Conservation (phyloP, 2,329 filamentous ascomycete genomes). For the Aspergillus hiratsukae region DNA sequence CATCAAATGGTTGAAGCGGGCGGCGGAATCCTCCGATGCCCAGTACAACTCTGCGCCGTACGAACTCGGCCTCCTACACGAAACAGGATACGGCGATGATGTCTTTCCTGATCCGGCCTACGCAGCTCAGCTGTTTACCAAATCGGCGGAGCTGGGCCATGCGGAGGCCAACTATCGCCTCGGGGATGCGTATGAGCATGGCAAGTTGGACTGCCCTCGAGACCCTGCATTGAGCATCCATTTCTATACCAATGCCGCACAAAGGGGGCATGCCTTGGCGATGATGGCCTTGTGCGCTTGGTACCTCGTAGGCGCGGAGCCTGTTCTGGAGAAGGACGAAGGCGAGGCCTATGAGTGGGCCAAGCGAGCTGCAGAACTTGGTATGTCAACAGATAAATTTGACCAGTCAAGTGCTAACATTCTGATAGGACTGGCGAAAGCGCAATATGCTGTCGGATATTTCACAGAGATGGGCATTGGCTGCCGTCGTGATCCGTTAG, state of each 20-base stretch:
- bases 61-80: constrained; percentile 81
- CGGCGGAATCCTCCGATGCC: constrained; percentile 78
- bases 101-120: constrained; percentile 88
- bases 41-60: constrained; percentile 94
- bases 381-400: constrained; percentile 50
- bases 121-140: constrained; percentile 88
- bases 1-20: constrained; percentile 93
- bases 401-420: not conserved
- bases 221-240: constrained; percentile 93
- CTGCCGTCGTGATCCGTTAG: constrained; percentile 86
- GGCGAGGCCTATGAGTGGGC: constrained; percentile 97
- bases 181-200: constrained; percentile 96
- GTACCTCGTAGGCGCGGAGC: constrained; percentile 94
- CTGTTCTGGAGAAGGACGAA: constrained; percentile 89
- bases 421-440: constrained; percentile 50
- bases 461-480: constrained; percentile 99
- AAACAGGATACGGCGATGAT: constrained; percentile 90
- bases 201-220: constrained; percentile 76
- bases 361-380: constrained; percentile 74
- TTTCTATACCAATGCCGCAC: constrained; percentile 92
- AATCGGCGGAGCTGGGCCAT: constrained; percentile 88
- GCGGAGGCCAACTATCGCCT: constrained; percentile 79
- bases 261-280: constrained; percentile 73
- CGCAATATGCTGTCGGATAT: constrained; percentile 93
- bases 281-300: constrained; percentile 99